Base-by-base conservation (phyloP, 1,139 yeast species). In the Pichia sp. region DNA sequence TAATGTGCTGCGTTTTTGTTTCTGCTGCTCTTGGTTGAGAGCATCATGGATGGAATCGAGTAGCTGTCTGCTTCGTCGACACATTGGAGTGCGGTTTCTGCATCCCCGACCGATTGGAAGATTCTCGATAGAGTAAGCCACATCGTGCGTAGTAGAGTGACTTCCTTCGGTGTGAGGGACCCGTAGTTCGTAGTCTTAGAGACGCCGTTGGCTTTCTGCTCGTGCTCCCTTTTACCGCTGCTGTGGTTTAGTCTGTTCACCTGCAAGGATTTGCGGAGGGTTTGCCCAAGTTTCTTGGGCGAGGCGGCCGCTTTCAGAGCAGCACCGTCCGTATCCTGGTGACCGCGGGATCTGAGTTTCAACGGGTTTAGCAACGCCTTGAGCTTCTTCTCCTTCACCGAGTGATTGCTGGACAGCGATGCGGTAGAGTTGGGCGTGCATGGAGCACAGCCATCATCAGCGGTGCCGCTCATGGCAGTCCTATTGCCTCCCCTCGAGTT, bases 121-220 rank as follows among this genome's bases (percentile, higher is more conserved):
- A 89, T 72, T 45, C 78, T 78, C 1, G 91, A 79, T 0, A 89
- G 77, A 81, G 90, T 82, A 52, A 90, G 69, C 97, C 97, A 91
- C 52, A 51, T 48, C 7, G 42, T 40, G 17, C 44, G 44, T 9
- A 54, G 27, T 12, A 88, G 66, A 38, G 16, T 20, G 9, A 17
- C 12, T 29, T 54, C 56, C 76, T 76, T 63, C 85, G 89, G 46
- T 3, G 51, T 51, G 8, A 46, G 20, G 10, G 50, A 42, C 7
- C 44, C 52, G 24, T 40, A 29, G 6, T 40, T 40, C 17, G 45
- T 36, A 12, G 45, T 30, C 16, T 20, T 42, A 9, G 41, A 16
- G 6, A 16, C 17, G 31, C 14, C 14, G 7, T 29, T 17, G 4
- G 34, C 14, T 2, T 31, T 30, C 9, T 3, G 34, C 12, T 7